These are phyloP conservation scores for Jamesozyma lodderae DNA, from an alignment of 805 yeast genomes.

Conservation along the genomic window DNA sequence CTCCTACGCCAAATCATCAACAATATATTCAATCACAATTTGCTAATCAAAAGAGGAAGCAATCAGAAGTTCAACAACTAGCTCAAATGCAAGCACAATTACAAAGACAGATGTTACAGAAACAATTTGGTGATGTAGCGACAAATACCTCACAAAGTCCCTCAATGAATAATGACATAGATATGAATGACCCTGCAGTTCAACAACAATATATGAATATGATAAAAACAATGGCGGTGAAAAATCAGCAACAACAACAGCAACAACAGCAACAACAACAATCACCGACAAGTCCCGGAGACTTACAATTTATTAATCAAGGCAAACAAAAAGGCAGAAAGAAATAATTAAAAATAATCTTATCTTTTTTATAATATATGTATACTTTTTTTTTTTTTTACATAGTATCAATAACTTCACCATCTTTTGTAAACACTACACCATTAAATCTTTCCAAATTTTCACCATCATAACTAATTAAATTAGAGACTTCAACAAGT, in stretches of 20 bases:
- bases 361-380: neutral
- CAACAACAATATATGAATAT: constrained; percentile 8
- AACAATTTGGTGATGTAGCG: too few species aligned
- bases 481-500: constrained; percentile 69
- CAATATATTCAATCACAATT: constrained; percentile 3
- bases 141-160: neutral
- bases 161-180: neutral
- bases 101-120: constrained; percentile 1
- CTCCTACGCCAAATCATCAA: constrained; percentile 1
- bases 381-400: neutral
- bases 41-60: constrained; percentile 1
- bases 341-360: neutral
- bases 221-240: constrained; percentile 2
- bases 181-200: constrained; percentile 2
- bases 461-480: constrained; percentile 69
- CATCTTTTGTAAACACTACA: constrained; percentile 26
- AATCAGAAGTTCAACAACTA: neutral
- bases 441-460: constrained; percentile 52
- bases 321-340: neutral
- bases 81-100: constrained; percentile 2
- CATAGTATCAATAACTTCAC: constrained; percentile 16
- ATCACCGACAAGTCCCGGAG: too few species aligned
- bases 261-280: constrained; percentile 1
- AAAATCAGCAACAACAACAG: constrained; percentile 2
- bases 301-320: neutral